Evolutionary conservation across 2,329 filamentous ascomycete species (phyloP), one percentile per base, ranked within the genome.

Genomic region (Aureobasidium sp.): DNA sequence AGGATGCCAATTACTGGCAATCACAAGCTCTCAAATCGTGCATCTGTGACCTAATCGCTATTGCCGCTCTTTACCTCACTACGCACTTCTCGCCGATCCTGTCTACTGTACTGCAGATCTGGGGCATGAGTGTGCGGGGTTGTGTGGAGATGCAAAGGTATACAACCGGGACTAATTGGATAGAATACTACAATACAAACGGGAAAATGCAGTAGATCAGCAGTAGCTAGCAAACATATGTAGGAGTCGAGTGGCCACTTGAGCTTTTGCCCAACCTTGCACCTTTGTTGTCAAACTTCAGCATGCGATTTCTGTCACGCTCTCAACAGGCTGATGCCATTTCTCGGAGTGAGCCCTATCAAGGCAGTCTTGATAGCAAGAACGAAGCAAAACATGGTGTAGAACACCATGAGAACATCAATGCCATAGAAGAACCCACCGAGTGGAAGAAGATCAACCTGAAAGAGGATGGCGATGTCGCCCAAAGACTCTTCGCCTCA

Each of bases 401-500:
- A n/a, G n/a, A 45, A n/a, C 60, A 62, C 31, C 49, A 40, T 47
- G 60, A 62, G 24, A 9, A 33, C 14, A 45, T 57, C 11, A 40
- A 37, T 31, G 19, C 42, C 8, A 5, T 29, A 27, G 35, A 54
- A 15, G 29, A 50, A 9, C 6, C 63, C 15, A 15, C 27, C 68
- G 68, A 69, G 69, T 67, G 67, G 68, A 69, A 60, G 53, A 68
- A 53, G 66, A 66, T 44, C 67, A 67, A 35, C 60, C 66, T n/a
- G 68, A 69, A 62, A 66, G 69, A 68, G 54, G 68, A 69, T 53
- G 71, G 69, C 42, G 80, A 83, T 66, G 77, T 78, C 0, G 81
- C 81, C 2, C 75, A 81, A 70, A 74, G 76, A 2, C 71, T 83
- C 5, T 82, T 83, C 67, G 70, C 71, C 50, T 74, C 79, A 31